Percentiles rank a stretch among this genome's conserved stretches.
These are phyloP conservation scores for Trichosporon faecale DNA, from an alignment of 1,284 basidiomycete genomes.

Conservation along the genomic window DNA sequence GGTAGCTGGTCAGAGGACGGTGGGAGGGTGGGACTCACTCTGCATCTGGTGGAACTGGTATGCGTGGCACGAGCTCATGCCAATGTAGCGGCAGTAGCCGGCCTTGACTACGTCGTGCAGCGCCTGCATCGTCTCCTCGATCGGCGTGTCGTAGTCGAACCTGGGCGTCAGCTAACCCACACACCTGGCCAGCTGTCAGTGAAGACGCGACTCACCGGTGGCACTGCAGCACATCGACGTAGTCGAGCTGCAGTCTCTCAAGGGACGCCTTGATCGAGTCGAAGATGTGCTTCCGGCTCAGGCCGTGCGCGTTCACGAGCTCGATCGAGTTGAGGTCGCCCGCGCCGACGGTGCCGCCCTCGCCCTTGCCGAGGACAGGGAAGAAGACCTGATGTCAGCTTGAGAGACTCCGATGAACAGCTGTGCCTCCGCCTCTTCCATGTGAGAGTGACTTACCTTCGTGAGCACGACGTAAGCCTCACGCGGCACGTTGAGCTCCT, in stretches of 20 bases:
- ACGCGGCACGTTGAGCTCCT: slow-evolving; percentile 65
- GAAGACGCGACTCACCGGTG: slow-evolving; percentile 53
- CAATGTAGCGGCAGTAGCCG: slow-evolving; percentile 65
- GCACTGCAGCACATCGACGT: slow-evolving; percentile 62
- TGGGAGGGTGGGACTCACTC: slow-evolving; percentile 30
- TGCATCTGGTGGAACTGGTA: slow-evolving; percentile 53
- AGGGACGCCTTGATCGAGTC: slow-evolving; percentile 64
- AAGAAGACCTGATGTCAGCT: slow-evolving; percentile 26
- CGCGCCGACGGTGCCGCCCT: slow-evolving; percentile 10
- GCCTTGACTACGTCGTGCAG: slow-evolving; percentile 65
- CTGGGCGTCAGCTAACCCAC: slow-evolving; percentile 12
- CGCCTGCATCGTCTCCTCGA: slow-evolving; percentile 66
- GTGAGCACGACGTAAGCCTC: slow-evolving; percentile 75
- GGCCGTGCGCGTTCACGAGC: slow-evolving; percentile 54
- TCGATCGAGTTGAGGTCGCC: slow-evolving; percentile 12
- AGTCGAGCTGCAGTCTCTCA: slow-evolving; percentile 65
- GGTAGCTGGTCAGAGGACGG: not conserved
- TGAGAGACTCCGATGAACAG: not conserved
- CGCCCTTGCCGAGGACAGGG: slow-evolving; percentile 19
- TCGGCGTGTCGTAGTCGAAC: slow-evolving; percentile 61
- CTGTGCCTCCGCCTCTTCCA: not conserved
- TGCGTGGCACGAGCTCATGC: slow-evolving; percentile 57
- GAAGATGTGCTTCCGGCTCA: slow-evolving; percentile 61
- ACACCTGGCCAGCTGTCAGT: too few relatives aligned
- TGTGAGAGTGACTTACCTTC: slow-evolving; percentile 55